phyloP scores from a whole-genome alignment of 2,329 filamentous ascomycete species.

The Sporothrix humicola region DNA sequence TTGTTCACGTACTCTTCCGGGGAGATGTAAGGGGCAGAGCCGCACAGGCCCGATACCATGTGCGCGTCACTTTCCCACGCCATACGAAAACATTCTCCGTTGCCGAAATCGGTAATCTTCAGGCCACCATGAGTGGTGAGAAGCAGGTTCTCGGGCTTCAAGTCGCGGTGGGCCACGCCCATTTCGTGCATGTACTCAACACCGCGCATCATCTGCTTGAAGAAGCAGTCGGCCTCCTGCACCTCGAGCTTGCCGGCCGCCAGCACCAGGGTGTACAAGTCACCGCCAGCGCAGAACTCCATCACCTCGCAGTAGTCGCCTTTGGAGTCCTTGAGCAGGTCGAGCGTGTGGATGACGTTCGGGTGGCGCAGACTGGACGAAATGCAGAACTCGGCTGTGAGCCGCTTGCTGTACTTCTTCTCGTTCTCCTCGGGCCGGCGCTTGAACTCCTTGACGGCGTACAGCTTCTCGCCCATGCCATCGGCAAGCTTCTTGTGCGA shows the following conservation, averaged over 20 bases:
- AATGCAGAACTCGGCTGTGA: constrained; percentile 98
- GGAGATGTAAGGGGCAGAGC: constrained; percentile 95
- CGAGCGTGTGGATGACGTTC: constrained; percentile 97
- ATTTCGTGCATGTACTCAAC: constrained; percentile 99
- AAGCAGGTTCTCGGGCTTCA: constrained; percentile 96
- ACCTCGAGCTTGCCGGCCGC: constrained; percentile 91
- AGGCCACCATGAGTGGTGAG: constrained; percentile 89
- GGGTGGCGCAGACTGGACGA: constrained; percentile 95
- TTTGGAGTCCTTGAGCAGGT: constrained; percentile 93
- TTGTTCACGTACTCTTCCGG: constrained; percentile 95
- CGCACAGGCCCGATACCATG: constrained; percentile 96
- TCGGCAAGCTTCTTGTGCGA: constrained; percentile 92
- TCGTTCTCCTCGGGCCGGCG: constrained; percentile 91
- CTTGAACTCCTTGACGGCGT: constrained; percentile 97
- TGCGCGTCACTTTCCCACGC: constrained; percentile 98
- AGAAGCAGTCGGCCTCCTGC: constrained; percentile 93
- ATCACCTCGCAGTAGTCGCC: constrained; percentile 99
- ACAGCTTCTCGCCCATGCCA: constrained; percentile 83
- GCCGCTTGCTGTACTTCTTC: constrained; percentile 96
- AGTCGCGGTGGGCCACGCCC: constrained; percentile 94
- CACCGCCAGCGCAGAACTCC: constrained; percentile 97
- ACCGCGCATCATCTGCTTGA: constrained; percentile 98
- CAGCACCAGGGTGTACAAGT: constrained; percentile 91
- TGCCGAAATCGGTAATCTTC: constrained; percentile 98
- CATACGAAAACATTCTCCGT: constrained; percentile 99